Conservation (phyloP, 1,284 basidiomycete species). For the Tilletia horrida region DNA sequence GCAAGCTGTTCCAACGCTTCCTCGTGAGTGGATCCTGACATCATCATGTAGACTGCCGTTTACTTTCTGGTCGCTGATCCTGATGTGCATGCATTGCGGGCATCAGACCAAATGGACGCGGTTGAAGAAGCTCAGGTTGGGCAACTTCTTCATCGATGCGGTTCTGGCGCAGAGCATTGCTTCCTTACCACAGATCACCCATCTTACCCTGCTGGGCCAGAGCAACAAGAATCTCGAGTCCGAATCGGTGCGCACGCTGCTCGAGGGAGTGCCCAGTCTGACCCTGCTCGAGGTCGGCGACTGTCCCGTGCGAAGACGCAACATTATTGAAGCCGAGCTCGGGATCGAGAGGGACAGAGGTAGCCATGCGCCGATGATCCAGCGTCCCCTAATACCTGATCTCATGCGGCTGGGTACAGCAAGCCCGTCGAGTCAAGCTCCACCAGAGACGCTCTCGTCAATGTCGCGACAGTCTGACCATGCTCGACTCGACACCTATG, state of each 20-base stretch:
- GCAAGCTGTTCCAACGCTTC: slow-evolving; percentile 22
- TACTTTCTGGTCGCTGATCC: background rate
- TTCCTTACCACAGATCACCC: slow-evolving; percentile 2
- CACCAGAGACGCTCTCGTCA: too few relatives aligned
- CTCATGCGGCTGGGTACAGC: too few relatives aligned
- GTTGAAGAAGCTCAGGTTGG: slow-evolving; percentile 15
- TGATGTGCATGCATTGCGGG: background rate
- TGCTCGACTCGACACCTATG: too few relatives aligned
- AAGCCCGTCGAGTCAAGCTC: too few relatives aligned
- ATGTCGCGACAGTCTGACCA: too few relatives aligned
- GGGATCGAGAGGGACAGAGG: background rate
- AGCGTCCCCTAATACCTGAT: too few relatives aligned
- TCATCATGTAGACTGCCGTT: background rate
- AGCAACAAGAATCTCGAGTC: slow-evolving; percentile 18
- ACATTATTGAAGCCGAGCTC: slow-evolving; percentile 18
- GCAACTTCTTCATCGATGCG: slow-evolving; percentile 20
- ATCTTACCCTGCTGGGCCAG: slow-evolving; percentile 18
- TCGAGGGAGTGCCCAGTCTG: background rate
- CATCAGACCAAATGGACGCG: slow-evolving; percentile 10
- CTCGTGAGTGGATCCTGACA: slow-evolving; percentile 46
- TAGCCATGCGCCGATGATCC: too few relatives aligned
- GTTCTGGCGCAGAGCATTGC: slow-evolving; percentile 8
- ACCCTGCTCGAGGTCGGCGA: slow-evolving; percentile 17
- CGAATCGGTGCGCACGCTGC: slow-evolving; percentile 17
- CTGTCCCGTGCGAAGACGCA: slow-evolving; percentile 56